Evolutionary conservation across 305 asterid genomes (phyloP).

Genomic region (Galium porrigens): DNA sequence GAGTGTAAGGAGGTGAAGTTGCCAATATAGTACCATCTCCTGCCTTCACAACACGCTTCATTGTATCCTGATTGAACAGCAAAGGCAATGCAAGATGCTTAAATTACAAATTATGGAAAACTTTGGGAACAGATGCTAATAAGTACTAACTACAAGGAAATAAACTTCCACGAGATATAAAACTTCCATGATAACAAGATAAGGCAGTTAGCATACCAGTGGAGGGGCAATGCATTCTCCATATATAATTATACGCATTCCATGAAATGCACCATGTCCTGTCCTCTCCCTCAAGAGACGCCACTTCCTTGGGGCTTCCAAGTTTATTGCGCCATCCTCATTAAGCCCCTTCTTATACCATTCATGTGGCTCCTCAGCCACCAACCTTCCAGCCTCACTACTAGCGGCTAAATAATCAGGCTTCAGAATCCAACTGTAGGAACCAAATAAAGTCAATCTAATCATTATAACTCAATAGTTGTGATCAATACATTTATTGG

Average conservation of each 20-base stretch:
- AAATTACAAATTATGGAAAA: background rate
- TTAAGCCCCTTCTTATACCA: conserved; percentile 66
- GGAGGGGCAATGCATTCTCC: conserved; percentile 92
- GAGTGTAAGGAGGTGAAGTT: conserved; percentile 79
- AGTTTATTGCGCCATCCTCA: conserved; percentile 77
- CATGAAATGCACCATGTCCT: conserved; percentile 78
- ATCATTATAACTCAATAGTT: background rate
- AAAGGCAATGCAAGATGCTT: background rate
- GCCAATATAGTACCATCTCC: conserved; percentile 80
- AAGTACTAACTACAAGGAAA: background rate
- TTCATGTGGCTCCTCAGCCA: conserved; percentile 64
- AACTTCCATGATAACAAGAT: background rate
- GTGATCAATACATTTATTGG: too few species aligned
- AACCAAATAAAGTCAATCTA: conserved; percentile 10
- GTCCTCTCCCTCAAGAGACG: conserved; percentile 66
- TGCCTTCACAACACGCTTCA: conserved; percentile 70
- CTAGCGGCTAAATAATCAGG: conserved; percentile 65
- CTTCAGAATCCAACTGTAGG: conserved; percentile 81
- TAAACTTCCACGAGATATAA: too few species aligned
- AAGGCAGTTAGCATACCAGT: conserved; percentile 30
- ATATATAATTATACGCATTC: conserved; percentile 55
- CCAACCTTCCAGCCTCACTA: conserved; percentile 51
- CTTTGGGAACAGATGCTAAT: background rate
- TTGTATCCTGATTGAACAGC: conserved; percentile 45
- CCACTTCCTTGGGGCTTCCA: conserved; percentile 91